Evolutionary conservation across 345 rosid genomes (phyloP).

Genomic region (Eucalyptus erythrocorys): DNA sequence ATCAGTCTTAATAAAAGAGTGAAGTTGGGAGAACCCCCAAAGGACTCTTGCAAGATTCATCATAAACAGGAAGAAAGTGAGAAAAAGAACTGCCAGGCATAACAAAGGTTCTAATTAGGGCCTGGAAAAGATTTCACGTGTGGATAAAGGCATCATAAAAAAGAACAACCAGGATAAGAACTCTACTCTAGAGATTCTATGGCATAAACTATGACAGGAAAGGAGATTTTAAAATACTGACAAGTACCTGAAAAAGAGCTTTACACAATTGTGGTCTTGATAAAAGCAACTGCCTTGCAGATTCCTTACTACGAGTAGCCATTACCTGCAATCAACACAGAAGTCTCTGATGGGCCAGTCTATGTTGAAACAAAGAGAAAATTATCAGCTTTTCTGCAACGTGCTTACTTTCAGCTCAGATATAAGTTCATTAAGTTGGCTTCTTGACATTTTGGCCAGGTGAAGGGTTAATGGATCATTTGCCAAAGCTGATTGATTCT

Average conservation of each 20-base stretch:
- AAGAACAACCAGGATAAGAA: background rate
- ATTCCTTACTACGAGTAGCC: slow-evolving; percentile 65
- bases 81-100: background rate
- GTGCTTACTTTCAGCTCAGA: slow-evolving; percentile 64
- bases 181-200: background rate
- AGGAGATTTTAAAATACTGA: background rate
- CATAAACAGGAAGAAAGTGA: background rate
- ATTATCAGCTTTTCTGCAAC: background rate
- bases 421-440: slow-evolving; percentile 66
- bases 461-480: slow-evolving; percentile 89
- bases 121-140: background rate
- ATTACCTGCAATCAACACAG: slow-evolving; percentile 35
- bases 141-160: background rate
- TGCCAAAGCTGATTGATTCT: slow-evolving; percentile 29
- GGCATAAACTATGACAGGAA: background rate
- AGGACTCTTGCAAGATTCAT: background rate
- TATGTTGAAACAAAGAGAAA: background rate
- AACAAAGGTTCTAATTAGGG: background rate
- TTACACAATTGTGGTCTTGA: slow-evolving; percentile 66
- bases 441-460: slow-evolving; percentile 83
- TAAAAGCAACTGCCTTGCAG: slow-evolving; percentile 62
- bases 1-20: background rate
- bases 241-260: slow-evolving; percentile 79
- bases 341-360: background rate
- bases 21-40: background rate